Evolutionary conservation across 768 basidiomycete species (phyloP), one percentile per base, ranked within the genome.

Genomic region (Tephrocybe sp.): DNA sequence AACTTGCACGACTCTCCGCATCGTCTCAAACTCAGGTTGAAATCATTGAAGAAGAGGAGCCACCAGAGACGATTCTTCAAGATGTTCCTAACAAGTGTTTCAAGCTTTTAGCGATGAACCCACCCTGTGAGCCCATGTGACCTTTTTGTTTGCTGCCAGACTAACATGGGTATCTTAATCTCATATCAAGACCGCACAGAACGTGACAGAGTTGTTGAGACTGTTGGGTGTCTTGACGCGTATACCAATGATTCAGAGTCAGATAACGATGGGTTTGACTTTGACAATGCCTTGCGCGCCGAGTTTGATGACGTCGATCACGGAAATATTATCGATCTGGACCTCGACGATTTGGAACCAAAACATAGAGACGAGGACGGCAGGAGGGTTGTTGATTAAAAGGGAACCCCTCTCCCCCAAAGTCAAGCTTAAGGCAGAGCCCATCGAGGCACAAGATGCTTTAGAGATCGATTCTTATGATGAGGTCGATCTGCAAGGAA

Each of bases 1-100:
- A 53, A 45, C 22, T 53, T 14, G 52, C 42, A 5, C 47, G 48
- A 5, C 52, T 53, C 22, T 35, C 20, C 17, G 20, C 10, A 20
- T 46, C 46, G 19, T 4, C 20, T 32, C 33, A 45, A 7, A 7
- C 26, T 11, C 9, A 9, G n/a, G n/a, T n/a, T n/a, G n/a, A n/a
- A n/a, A n/a, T n/a, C 12, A n/a, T 33, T 2, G 17, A 50, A 35
- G 35, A 38, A 34, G 32, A 20, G n/a, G 14, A 44, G 9, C 31
- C 14, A 26, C 26, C 3, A n/a, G 44, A 20, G 13, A 34, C 20
- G 4, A 49, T 39, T 5, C 35, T 53, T 12, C 42, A 53, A 48
- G 52, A 53, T 11, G 42, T 26, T 7, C 30, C 47, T 10, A 45
- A 48, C 11, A 13, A 48, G 14, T 36, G 33, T 11, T 45, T 33